phyloP scores from a whole-genome alignment of 2,329 filamentous ascomycete genomes.

The Emmonsiellopsis sp. region DNA sequence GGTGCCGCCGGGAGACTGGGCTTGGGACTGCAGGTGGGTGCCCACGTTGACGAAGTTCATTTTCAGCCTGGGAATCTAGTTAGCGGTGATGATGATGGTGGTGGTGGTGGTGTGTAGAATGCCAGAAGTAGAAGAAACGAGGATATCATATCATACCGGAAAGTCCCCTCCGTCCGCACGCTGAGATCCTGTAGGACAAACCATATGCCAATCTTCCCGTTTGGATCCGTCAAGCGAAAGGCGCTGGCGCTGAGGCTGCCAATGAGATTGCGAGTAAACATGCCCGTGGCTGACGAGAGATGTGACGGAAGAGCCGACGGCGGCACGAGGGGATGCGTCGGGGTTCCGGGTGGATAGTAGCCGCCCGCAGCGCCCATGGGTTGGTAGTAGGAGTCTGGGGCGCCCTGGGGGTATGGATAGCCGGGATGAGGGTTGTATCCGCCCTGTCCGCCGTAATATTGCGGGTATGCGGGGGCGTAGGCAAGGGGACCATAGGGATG shows the following conservation, averaged over 20 bases:
- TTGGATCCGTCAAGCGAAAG: slow-evolving; percentile 68
- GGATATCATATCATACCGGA: slow-evolving; percentile 58
- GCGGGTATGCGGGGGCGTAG: slow-evolving; percentile 32
- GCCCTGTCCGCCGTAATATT: slow-evolving; percentile 24
- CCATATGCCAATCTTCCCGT: slow-evolving; percentile 83
- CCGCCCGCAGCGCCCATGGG: slow-evolving; percentile 4
- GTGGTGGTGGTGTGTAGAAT: background rate
- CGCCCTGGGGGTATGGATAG: slow-evolving; percentile 27
- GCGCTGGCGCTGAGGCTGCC: slow-evolving; percentile 85
- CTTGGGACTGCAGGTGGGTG: slow-evolving; percentile 22
- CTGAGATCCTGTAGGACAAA: slow-evolving; percentile 94
- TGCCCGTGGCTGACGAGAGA: slow-evolving; percentile 49
- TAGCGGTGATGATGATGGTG: background rate
- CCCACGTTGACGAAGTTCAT: slow-evolving; percentile 78
- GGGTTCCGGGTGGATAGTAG: slow-evolving; percentile 1
- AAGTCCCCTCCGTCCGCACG: slow-evolving; percentile 83
- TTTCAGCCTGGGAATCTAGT: slow-evolving; percentile 42
- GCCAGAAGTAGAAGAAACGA: background rate
- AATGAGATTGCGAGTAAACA: slow-evolving; percentile 93
- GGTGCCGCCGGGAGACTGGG: slow-evolving; percentile 17
- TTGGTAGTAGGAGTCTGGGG: slow-evolving; percentile 23
- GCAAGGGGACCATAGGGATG: slow-evolving; percentile 29
- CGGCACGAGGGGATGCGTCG: slow-evolving; percentile 6
- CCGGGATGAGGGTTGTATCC: slow-evolving; percentile 21
- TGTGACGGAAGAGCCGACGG: slow-evolving; percentile 12